Percentiles rank a stretch among this genome's conserved stretches.
Evolutionary conservation across 768 basidiomycete species (phyloP).

Genomic region (Suillus placidus): DNA sequence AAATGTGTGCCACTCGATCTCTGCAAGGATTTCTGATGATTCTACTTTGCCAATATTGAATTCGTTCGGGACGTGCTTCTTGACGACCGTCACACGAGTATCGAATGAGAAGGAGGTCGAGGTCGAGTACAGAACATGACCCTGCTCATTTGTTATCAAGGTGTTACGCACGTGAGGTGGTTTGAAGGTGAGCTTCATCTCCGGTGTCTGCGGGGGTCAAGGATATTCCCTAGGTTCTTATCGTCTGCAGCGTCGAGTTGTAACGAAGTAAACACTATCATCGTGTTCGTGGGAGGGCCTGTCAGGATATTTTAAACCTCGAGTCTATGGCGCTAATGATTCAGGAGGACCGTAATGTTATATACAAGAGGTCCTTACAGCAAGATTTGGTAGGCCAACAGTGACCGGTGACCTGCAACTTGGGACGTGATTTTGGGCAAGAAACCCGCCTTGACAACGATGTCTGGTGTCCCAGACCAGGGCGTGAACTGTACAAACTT

Average conservation of each 20-base stretch:
- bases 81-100: conserved; percentile 13
- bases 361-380: background rate
- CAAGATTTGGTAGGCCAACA: background rate
- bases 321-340: background rate
- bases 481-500: background rate
- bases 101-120: conserved; percentile 14
- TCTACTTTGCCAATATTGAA: conserved; percentile 17
- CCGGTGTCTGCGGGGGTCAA: background rate
- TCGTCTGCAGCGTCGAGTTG: background rate
- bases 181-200: conserved; percentile 7
- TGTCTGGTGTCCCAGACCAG: background rate
- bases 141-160: conserved; percentile 12
- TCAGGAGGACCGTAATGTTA: background rate
- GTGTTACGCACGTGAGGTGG: conserved; percentile 14
- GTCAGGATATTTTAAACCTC: background rate
- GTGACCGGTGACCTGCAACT: background rate
- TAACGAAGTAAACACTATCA: too few species aligned
- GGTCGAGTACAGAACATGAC: conserved; percentile 18
- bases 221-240: background rate
- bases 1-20: conserved; percentile 29
- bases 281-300: conserved; percentile 1
- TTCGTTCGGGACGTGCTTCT: conserved; percentile 11
- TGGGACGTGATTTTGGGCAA: too few species aligned
- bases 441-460: background rate
- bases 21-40: conserved; percentile 26